Evolutionary conservation across 768 basidiomycete genomes (phyloP), one percentile per base, ranked within the genome.

Genomic region (Termitomyces titanicus): DNA sequence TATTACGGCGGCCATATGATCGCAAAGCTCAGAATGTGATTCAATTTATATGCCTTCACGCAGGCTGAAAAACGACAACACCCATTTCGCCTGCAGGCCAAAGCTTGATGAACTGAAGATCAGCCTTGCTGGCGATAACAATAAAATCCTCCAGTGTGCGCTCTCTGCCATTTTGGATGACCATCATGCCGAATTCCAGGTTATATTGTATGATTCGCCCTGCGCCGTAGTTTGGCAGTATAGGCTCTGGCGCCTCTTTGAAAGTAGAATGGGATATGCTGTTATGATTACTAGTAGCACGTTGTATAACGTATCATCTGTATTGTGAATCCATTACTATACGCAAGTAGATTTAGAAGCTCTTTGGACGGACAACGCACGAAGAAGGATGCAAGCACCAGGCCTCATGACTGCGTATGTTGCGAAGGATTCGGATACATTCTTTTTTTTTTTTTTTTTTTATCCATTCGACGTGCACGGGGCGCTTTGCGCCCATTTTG

Each of bases 201-300:
- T 73, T 68, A 60, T 80, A 80, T 42, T 69, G 65, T 15, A 72
- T 63, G 20, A 72, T 64, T 33, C 66, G 66, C 4, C 78, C 79
- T 18, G 68, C 68, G 8, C 78, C 78, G 53, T 74, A 79, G 63
- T 79, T 79, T 7, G 79, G 72, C 0, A 80, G 68, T 33, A 82
- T 60, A 0, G 79, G 80, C 48, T 72, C 68, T 0, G 78, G 78
- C 12, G 38, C 29, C 29, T 29, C 29, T 29, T 29, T 29, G 5
- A 29, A 29, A 3, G 3, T 9, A 9, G 29, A 29, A 9, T 29
- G 3, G 29, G 29, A 29, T 29, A 9, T 29, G 29, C 9, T 29
- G 29, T 3, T 29, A 9, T 9, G 29, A 29, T 29, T 29, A n/a
- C n/a, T n/a, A n/a, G n/a, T n/a, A 4, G 63, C 61, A 42, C 66